Evolutionary conservation across 1,284 basidiomycete genomes (phyloP), one percentile per base, ranked within the genome.

Genomic region (Albatrellus sp.): DNA sequence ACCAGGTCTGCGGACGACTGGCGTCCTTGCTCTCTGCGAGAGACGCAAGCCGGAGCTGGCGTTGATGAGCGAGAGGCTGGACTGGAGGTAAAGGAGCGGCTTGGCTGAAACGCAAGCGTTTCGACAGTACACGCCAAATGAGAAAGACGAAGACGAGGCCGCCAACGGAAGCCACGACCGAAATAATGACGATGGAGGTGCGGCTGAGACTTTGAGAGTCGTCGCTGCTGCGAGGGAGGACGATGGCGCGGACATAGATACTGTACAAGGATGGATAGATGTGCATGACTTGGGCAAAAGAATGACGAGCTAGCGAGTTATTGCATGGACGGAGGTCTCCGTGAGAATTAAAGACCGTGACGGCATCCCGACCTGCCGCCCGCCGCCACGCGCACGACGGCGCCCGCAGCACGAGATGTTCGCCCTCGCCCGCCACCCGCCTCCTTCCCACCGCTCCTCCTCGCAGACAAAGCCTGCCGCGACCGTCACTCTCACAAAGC

Each of bases 41-140:
- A 7, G 54, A 61, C 11, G 65, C 60, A 12, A 69, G 54, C 44
- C 69, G 65, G 31, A 70, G 68, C 52, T 73, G 65, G 17, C 76
- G 68, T 43, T 71, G 68, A 51, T 74, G 73, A 3, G 76, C 74
- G n/a, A 78, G 69, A 14, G 70, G 70, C 48, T 78, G 75, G 1
- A 70, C 61, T 16, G 75, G 77, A 0, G 77, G 78, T 1, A 80
- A 62, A 2, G 77, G 77, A 0, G 58, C 59, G 3, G 67, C 55
- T 16, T 55, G 56, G 17, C 57, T 46, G 17, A 54, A 57, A 33
- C 55, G 55, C 37, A 57, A 62, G 13, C 48, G 49, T 43, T 61
- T 63, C 33, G 60, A 59, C 45, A 69, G 46, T 48, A 67, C 47
- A 20, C 63, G 63, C 56, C 62, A 60, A 36, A 71, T 55, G 45